These are phyloP conservation scores for Triangularia verruculosa DNA, from an alignment of 2,329 filamentous ascomycete species.

Conservation along the genomic window DNA sequence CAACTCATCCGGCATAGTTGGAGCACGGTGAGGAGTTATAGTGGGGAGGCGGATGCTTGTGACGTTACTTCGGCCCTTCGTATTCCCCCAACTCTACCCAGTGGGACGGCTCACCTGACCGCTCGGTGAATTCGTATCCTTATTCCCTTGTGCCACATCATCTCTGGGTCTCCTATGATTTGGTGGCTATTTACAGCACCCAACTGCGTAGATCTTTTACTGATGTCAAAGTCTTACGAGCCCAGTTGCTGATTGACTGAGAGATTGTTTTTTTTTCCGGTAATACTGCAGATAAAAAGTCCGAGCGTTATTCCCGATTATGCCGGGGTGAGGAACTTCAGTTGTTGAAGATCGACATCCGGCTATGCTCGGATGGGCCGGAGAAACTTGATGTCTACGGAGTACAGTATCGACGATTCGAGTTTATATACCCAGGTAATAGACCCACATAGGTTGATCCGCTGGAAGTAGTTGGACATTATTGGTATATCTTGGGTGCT, in stretches of 20 bases:
- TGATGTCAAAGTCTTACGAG: background rate
- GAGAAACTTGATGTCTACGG: background rate
- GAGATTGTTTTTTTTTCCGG: background rate
- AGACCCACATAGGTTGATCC: background rate
- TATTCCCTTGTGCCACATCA: background rate
- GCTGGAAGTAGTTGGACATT: background rate
- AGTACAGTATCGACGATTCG: background rate
- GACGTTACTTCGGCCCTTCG: constrained; percentile 1
- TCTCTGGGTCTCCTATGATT: background rate
- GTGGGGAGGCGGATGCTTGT: background rate
- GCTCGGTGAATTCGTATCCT: background rate
- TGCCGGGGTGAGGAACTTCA: background rate
- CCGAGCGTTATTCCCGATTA: background rate
- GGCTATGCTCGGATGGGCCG: background rate
- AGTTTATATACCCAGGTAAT: background rate
- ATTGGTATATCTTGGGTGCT: background rate
- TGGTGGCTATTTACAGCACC: background rate
- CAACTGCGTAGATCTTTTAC: background rate
- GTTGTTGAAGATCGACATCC: background rate
- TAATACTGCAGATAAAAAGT: background rate
- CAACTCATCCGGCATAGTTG: background rate
- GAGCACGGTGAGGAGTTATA: background rate
- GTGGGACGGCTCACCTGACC: background rate
- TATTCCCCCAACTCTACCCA: background rate
- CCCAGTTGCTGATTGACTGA: background rate